Conservation (phyloP, 495 filamentous ascomycete species). For the Xylaria bambusicola region DNA sequence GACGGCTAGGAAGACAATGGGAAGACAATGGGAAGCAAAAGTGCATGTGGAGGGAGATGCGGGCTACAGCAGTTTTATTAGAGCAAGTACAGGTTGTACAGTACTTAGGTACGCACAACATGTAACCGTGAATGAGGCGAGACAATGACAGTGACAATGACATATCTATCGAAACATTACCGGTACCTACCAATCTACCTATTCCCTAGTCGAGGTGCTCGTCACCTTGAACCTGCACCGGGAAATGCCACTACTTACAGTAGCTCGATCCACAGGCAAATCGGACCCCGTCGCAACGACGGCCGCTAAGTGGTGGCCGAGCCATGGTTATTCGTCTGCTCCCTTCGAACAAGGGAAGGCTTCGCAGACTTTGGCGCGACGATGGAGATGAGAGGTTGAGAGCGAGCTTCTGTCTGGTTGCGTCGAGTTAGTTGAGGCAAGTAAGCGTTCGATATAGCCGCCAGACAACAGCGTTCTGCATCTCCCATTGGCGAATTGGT, state of each 20-base stretch:
- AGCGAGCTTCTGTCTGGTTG: conserved; percentile 28
- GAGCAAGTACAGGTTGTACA: neutral
- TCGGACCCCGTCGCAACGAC: conserved; percentile 13
- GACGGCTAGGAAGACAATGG: neutral
- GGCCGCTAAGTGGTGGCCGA: conserved; percentile 20
- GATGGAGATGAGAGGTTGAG: conserved; percentile 26
- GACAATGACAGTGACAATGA: no score
- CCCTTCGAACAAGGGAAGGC: conserved; percentile 20
- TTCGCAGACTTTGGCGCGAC: conserved; percentile 25
- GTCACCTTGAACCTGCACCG: conserved; percentile 1
- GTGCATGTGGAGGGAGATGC: conserved; percentile 1
- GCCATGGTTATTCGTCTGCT: neutral
- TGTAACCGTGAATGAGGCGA: no score
- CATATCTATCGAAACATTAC: no score
- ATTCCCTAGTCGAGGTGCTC: no score
- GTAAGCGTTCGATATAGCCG: conserved; percentile 33
- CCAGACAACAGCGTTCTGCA: conserved; percentile 12
- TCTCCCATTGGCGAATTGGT: conserved; percentile 7
- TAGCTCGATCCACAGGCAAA: conserved; percentile 2
- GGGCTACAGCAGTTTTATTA: conserved; percentile 18
- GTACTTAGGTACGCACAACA: conserved; percentile 9
- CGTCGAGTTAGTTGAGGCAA: conserved; percentile 20
- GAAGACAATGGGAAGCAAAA: conserved; percentile 5
- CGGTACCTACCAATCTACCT: no score
- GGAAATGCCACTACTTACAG: conserved; percentile 5